Evolutionary conservation across 495 filamentous ascomycete species (phyloP), one percentile per base, ranked within the genome.

Genomic region (Annulohypoxylon moriforme): DNA sequence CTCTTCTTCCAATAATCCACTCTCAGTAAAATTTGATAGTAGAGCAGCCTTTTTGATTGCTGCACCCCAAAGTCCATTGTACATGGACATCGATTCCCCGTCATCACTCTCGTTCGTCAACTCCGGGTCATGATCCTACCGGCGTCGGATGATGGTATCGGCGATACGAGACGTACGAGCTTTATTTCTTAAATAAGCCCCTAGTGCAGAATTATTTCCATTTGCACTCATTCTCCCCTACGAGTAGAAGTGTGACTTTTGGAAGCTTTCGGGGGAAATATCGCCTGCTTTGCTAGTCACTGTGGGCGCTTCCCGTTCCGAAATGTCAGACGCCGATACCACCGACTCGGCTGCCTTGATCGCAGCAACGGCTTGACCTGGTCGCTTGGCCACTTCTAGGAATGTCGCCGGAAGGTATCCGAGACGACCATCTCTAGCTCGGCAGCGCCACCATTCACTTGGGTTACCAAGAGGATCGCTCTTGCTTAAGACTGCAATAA

Each of bases 361-460:
- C n/a, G 82, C 80, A 13, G 79, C 79, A 42, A 82, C 60, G 2
- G 82, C 81, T 55, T 81, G 76, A 14, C 78, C 78, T 8, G 82
- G 84, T 49, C 92, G 84, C 74, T 91, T 87, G 64, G 96, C 91
- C 6, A 89, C 86, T 81, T 97, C 94, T 56, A 99, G 85, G 81
- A 97, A 99, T 0, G 92, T 91, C 3, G 89, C 86, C 5, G 96
- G 96, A 10, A 99, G 85, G 76, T 97, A 99, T 1, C 96, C 96
- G 52, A 97, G 89, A 18, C 93, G 84, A 16, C 93, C 94, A 77
- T 98, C 94, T 53, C 96, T 85, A n/a, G 94, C 92, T 62, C 96
- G 86, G 81, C 96, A 99, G 64, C 91, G 89, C 96, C 96, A 99
- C 96, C 96, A 99, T 77, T 98, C 94, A 57, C 89, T 92, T 11